Evolutionary conservation across 179 eudicot genomes (phyloP).

Genomic region (Silene noctiflora): DNA sequence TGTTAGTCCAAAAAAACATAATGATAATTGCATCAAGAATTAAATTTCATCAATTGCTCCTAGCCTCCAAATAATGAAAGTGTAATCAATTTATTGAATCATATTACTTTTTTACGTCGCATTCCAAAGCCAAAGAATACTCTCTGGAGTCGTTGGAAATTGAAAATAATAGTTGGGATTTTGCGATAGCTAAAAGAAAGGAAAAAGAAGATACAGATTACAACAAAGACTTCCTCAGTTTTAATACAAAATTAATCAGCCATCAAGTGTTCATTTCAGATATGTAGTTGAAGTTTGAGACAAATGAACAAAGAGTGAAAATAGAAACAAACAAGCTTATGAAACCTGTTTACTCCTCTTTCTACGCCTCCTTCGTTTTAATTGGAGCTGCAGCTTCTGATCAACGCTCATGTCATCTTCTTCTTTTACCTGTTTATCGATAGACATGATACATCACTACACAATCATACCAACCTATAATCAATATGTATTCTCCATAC

Average conservation of each 20-base stretch:
- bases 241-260: not conserved
- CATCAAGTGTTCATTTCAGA: not conserved
- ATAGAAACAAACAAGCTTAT: conserved; percentile 22
- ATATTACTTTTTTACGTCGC: not conserved
- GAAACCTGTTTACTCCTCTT: conserved; percentile 56
- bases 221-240: not conserved
- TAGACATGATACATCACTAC: conserved; percentile 9
- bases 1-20: not conserved
- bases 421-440: conserved; percentile 73
- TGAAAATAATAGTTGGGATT: not conserved
- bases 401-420: conserved; percentile 70
- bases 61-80: not conserved
- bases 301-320: conserved; percentile 1
- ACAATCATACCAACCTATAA: not conserved
- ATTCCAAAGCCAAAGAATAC: not conserved
- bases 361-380: conserved; percentile 62
- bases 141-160: not conserved
- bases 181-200: not conserved
- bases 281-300: not conserved
- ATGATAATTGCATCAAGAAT: not conserved
- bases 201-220: not conserved
- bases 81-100: not conserved
- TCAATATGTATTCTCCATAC: not conserved
- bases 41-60: not conserved
- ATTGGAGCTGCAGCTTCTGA: conserved; percentile 56